Evolutionary conservation across 1,284 basidiomycete genomes (phyloP).

Genomic region (Fomitopsis palustris): DNA sequence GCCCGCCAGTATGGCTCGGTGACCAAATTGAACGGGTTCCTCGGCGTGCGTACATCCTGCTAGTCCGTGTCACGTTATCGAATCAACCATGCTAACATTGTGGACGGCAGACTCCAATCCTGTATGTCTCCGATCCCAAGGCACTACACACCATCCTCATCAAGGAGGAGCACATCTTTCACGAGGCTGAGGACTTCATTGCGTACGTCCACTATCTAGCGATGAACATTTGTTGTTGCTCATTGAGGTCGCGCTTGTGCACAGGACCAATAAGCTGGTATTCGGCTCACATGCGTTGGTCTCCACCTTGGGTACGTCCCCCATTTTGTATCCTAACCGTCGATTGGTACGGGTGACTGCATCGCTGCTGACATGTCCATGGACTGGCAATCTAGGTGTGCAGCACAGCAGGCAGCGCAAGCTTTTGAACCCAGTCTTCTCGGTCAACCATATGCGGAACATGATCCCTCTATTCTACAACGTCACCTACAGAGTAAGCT

Average conservation of each 20-base stretch:
- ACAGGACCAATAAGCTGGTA: conserved; percentile 4
- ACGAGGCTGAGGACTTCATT: conserved; percentile 13
- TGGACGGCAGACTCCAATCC: conserved; percentile 7
- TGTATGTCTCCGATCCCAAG: conserved; percentile 22
- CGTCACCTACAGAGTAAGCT: not conserved
- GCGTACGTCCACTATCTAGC: not conserved
- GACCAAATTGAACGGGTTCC: conserved; percentile 15
- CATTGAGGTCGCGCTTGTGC: too few relatives aligned
- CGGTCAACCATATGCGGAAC: conserved; percentile 21
- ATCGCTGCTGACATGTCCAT: too few relatives aligned
- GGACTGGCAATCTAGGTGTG: conserved; percentile 10
- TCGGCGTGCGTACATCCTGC: conserved; percentile 1
- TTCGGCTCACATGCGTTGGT: conserved; percentile 8
- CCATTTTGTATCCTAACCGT: too few relatives aligned
- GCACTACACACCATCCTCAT: conserved; percentile 28
- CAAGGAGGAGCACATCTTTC: conserved; percentile 29
- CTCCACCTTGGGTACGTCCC: not conserved
- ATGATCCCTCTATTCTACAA: conserved; percentile 23
- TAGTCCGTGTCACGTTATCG: not conserved
- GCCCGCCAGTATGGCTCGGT: conserved; percentile 17
- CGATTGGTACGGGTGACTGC: too few relatives aligned
- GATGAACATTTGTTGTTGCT: too few relatives aligned
- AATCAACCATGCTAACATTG: too few relatives aligned
- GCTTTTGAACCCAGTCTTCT: conserved; percentile 26
- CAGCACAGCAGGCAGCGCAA: conserved; percentile 24